Conservation (phyloP, 345 rosid species). For the Isatis tinctoria region DNA sequence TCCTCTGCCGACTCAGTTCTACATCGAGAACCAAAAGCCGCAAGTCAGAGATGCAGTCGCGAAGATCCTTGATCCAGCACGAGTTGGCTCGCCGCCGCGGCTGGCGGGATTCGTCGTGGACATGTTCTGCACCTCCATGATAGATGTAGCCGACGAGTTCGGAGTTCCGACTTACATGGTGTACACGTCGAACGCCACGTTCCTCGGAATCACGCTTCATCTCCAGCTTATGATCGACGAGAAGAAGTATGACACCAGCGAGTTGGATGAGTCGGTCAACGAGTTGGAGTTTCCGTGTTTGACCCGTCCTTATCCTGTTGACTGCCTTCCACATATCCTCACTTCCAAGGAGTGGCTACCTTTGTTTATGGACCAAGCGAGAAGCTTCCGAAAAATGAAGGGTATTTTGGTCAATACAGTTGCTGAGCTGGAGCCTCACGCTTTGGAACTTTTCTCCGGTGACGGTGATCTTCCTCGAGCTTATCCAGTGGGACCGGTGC, state of each 20-base stretch:
- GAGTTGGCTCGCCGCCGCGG: constrained; percentile 10
- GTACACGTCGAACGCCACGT: no score
- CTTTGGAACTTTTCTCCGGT: constrained; percentile 16
- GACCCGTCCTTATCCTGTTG: constrained; percentile 34
- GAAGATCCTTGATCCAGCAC: not conserved
- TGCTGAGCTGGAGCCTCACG: constrained; percentile 43
- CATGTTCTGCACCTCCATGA: not conserved
- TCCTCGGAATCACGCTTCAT: no score
- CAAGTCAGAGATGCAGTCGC: constrained; percentile 35
- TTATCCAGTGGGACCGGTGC: constrained; percentile 51
- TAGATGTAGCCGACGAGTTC: no score
- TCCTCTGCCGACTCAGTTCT: not conserved
- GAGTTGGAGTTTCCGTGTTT: not conserved
- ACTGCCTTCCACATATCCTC: constrained; percentile 21
- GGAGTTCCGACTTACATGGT: no score
- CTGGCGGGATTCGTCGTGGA: constrained; percentile 53
- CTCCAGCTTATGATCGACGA: no score
- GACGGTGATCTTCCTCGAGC: constrained; percentile 13
- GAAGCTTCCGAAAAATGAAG: constrained; percentile 27
- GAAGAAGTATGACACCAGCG: no score
- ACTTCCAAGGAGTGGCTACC: not conserved
- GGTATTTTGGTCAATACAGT: constrained; percentile 55
- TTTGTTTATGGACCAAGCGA: not conserved
- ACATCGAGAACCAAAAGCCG: constrained; percentile 34
- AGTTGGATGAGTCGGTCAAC: no score